Conservation (phyloP, 2,329 filamentous ascomycete genomes). For the Penicillium polonicum region DNA sequence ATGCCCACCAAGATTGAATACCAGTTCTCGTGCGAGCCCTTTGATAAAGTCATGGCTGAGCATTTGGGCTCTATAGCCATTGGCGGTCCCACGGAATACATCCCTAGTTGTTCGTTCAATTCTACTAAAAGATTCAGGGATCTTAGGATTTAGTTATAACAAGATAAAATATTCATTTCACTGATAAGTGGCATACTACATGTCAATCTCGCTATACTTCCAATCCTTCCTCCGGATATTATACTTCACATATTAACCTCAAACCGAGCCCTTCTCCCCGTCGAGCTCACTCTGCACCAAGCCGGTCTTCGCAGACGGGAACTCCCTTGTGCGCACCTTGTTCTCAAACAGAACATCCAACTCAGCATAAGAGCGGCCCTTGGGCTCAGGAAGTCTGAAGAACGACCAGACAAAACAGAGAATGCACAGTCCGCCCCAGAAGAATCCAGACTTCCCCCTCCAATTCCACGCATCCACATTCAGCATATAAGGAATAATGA, state of each 20-base stretch:
- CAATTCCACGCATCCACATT: conserved; percentile 81
- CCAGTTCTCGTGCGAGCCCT: not conserved
- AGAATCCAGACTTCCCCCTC: conserved; percentile 78
- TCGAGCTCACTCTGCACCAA: conserved; percentile 8
- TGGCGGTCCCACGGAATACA: not conserved
- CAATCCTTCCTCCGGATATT: not conserved
- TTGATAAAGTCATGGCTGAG: not conserved
- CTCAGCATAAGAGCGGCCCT: conserved; percentile 75
- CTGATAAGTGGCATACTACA: not conserved
- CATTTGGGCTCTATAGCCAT: not conserved
- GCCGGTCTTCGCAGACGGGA: conserved; percentile 52
- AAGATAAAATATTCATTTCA: not conserved
- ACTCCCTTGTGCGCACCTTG: conserved; percentile 65
- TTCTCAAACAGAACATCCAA: conserved; percentile 77
- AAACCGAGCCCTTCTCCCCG: not conserved
- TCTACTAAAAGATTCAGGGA: not conserved
- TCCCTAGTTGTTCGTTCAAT: too few species aligned
- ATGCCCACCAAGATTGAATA: not conserved
- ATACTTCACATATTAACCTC: not conserved
- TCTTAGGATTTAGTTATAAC: not conserved
- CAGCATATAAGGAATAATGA: conserved; percentile 83
- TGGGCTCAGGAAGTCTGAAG: conserved; percentile 73
- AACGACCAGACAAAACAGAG: conserved; percentile 73
- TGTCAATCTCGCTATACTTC: not conserved
- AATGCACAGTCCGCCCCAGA: conserved; percentile 75